These are phyloP conservation scores for Irpex sp. DNA, from an alignment of 1,284 basidiomycete species.

Conservation along the genomic window DNA sequence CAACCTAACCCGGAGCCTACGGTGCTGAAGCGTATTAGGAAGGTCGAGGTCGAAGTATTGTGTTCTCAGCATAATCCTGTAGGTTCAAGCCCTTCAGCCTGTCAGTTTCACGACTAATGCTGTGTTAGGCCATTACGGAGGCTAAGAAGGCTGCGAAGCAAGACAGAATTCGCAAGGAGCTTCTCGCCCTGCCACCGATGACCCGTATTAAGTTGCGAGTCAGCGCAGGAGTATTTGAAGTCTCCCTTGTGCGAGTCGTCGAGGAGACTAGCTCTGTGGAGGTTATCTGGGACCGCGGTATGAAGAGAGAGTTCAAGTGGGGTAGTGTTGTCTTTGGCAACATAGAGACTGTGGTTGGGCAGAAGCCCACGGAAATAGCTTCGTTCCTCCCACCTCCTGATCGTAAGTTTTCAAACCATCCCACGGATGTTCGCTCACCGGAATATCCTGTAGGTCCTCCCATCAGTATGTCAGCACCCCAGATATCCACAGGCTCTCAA, in stretches of 20 bases:
- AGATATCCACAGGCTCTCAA: too few species aligned
- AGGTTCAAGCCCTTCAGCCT: constrained; percentile 25
- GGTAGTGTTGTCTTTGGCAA: constrained; percentile 65
- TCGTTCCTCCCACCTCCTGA: constrained; percentile 16
- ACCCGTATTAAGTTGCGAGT: constrained; percentile 77
- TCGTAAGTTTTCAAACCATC: constrained; percentile 20
- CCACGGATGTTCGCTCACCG: too few species aligned
- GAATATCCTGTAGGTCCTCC: too few species aligned
- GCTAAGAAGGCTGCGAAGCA: constrained; percentile 66
- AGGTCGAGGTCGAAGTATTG: constrained; percentile 65
- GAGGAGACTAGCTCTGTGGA: constrained; percentile 65
- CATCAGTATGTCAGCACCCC: too few species aligned
- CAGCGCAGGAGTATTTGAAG: constrained; percentile 75
- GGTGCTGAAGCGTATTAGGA: constrained; percentile 62
- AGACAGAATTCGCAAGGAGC: constrained; percentile 57
- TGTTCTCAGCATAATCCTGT: constrained; percentile 84
- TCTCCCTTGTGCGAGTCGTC: constrained; percentile 63
- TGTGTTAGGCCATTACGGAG: constrained; percentile 56
- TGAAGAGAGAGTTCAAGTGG: constrained; percentile 76
- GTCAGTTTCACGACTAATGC: constrained; percentile 1
- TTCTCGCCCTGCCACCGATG: constrained; percentile 63
- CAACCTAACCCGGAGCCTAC: constrained; percentile 22
- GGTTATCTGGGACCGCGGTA: constrained; percentile 72
- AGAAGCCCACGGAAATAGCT: constrained; percentile 54
- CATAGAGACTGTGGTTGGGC: constrained; percentile 40